Percentiles rank a stretch among this genome's conserved stretches.
These are phyloP conservation scores for Cordyceps farinosa DNA, from an alignment of 2,329 filamentous ascomycete species.

Conservation along the genomic window DNA sequence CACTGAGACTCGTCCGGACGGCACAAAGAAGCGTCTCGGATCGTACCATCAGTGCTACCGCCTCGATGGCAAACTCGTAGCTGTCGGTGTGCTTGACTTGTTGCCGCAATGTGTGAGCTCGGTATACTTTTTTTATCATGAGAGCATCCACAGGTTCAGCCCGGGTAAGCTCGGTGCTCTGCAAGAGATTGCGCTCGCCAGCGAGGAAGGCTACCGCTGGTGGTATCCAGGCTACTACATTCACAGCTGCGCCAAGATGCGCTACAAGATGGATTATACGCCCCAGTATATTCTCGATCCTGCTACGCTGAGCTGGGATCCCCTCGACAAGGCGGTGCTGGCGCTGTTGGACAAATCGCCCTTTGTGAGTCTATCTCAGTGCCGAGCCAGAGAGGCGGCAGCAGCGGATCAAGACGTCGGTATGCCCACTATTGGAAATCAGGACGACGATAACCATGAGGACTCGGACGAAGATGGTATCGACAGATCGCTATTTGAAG, in stretches of 20 bases:
- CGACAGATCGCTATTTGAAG: conserved; percentile 47
- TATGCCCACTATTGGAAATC: not conserved
- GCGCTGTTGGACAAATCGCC: conserved; percentile 49
- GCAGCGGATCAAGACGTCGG: not conserved
- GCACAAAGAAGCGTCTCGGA: conserved; percentile 56
- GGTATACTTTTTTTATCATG: conserved; percentile 80
- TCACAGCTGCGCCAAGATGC: conserved; percentile 77
- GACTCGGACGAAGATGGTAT: conserved; percentile 19
- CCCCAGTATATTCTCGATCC: conserved; percentile 74
- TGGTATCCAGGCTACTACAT: conserved; percentile 85
- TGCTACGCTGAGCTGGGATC: conserved; percentile 59
- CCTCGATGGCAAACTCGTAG: conserved; percentile 70
- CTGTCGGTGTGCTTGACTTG: conserved; percentile 73
- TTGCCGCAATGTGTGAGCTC: conserved; percentile 74
- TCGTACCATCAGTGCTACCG: conserved; percentile 82
- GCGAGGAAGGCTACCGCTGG: conserved; percentile 66
- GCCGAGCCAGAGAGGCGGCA: conserved; percentile 18
- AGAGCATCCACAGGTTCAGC: conserved; percentile 64
- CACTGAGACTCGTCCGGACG: conserved; percentile 42
- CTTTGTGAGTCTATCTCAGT: conserved; percentile 50
- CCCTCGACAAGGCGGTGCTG: conserved; percentile 50
- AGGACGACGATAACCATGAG: not conserved
- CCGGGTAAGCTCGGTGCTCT: conserved; percentile 75
- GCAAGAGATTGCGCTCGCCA: conserved; percentile 66
- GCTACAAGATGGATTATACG: conserved; percentile 76